phyloP scores from a whole-genome alignment of 164 flowering plant species.

The Protea cynaroides region DNA sequence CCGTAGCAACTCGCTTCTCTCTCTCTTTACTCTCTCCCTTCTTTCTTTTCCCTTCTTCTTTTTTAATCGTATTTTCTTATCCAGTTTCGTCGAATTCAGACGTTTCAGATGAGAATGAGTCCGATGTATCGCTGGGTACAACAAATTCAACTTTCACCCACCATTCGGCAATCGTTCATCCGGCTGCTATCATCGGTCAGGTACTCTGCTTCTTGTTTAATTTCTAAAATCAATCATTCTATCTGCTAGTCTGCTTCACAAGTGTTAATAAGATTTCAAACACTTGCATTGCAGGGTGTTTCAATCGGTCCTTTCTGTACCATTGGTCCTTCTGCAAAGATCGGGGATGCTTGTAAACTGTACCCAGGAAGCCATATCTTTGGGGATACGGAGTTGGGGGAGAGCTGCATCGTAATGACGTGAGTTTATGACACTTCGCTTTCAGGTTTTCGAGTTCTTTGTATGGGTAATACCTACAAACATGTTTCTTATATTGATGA shows the following conservation, averaged over 20 bases:
- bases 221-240: not conserved
- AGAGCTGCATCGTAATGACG: conserved; percentile 62
- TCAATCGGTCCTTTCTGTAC: conserved; percentile 88
- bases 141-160: conserved; percentile 26
- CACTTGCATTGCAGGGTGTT: conserved; percentile 42
- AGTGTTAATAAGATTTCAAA: too few species aligned
- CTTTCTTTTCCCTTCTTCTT: not conserved
- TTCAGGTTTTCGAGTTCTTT: not conserved
- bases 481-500: not conserved
- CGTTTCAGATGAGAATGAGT: conserved; percentile 12
- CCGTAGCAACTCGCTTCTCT: not conserved
- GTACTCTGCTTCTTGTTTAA: conserved; percentile 14
- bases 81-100: conserved; percentile 9
- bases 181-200: conserved; percentile 55
- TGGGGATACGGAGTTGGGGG: conserved; percentile 82
- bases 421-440: conserved; percentile 29
- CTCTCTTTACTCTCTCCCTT: not conserved
- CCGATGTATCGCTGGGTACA: not conserved
- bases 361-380: conserved; percentile 80
- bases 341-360: conserved; percentile 67
- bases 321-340: conserved; percentile 59
- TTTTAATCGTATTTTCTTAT: not conserved
- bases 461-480: not conserved
- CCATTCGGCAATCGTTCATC: conserved; percentile 45
- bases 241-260: too few species aligned